A percentile compares a stretch with the other conserved stretches of the same genome.
Conservation (phyloP, 1,139 yeast species). For the Yamadazyma membranifaciens region DNA sequence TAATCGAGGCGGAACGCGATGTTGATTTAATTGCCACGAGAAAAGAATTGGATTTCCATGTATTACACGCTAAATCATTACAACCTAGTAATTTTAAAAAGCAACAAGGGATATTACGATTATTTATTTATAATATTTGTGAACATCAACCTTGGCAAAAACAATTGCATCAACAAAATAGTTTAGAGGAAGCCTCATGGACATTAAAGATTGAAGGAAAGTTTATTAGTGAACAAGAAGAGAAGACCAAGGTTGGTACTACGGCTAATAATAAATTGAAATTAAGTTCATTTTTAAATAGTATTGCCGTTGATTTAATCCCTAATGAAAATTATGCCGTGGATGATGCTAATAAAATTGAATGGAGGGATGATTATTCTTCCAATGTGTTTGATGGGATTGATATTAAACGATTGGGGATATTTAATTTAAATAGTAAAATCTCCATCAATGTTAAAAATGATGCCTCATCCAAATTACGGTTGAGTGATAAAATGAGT, state of each 20-base stretch:
- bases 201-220: slow-evolving; percentile 87
- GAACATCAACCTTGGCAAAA: slow-evolving; percentile 94
- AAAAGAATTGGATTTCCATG: slow-evolving; percentile 83
- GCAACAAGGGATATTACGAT: slow-evolving; percentile 61
- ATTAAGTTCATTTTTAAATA: slow-evolving; percentile 80
- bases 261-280: slow-evolving; percentile 19
- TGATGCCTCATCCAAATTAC: slow-evolving; percentile 61
- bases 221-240: slow-evolving; percentile 32
- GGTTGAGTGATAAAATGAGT: slow-evolving; percentile 61
- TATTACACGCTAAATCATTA: slow-evolving; percentile 51
- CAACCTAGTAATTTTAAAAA: slow-evolving; percentile 44
- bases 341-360: slow-evolving; percentile 35
- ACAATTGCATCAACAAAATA: slow-evolving; percentile 28
- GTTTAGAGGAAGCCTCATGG: slow-evolving; percentile 60
- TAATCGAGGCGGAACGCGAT: slow-evolving; percentile 75
- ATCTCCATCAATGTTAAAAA: slow-evolving; percentile 75
- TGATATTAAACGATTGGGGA: slow-evolving; percentile 80
- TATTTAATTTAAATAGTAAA: slow-evolving; percentile 61
- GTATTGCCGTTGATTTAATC: slow-evolving; percentile 75
- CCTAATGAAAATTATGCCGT: slow-evolving; percentile 43
- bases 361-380: slow-evolving; percentile 38
- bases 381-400: slow-evolving; percentile 73
- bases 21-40: slow-evolving; percentile 80
- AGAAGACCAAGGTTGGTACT: slow-evolving; percentile 5
- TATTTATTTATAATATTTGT: slow-evolving; percentile 78